phyloP scores from a whole-genome alignment of 2,329 filamentous ascomycete genomes.

The Kalaharituber pfeilii region DNA sequence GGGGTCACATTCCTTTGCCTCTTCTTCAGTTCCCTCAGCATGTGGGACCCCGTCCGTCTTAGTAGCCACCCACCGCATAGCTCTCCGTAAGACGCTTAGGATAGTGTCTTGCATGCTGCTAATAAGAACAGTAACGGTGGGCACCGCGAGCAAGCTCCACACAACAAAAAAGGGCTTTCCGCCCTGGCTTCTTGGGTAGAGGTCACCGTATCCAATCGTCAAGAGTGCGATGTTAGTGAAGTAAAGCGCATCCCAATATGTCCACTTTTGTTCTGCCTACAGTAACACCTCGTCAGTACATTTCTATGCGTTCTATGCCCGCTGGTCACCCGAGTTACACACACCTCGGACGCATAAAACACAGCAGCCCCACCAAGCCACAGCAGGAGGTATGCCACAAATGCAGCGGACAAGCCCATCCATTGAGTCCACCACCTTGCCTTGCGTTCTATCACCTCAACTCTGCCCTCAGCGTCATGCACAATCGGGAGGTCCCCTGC shows the following conservation, averaged over 20 bases:
- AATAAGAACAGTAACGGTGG: conserved; percentile 75
- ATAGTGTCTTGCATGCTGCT: conserved; percentile 70
- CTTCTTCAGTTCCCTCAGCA: no score
- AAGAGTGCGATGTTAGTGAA: conserved; percentile 69
- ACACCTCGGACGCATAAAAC: conserved; percentile 46
- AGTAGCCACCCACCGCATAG: no score
- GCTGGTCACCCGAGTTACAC: conserved; percentile 15
- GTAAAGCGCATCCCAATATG: conserved; percentile 68
- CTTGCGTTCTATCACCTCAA: not conserved
- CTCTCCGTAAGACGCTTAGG: no score
- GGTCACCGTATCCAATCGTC: conserved; percentile 76
- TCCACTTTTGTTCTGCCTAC: conserved; percentile 33
- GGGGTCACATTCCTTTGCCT: no score
- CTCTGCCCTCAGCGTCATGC: not conserved
- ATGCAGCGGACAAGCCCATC: conserved; percentile 52
- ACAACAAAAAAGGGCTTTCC: conserved; percentile 83
- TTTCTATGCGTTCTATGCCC: no score
- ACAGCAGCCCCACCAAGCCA: conserved; percentile 68
- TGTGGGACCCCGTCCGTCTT: no score
- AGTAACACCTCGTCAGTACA: no score
- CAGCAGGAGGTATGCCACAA: conserved; percentile 50
- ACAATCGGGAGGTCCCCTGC: not conserved
- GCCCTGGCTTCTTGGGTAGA: conserved; percentile 56
- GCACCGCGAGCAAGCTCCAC: conserved; percentile 71
- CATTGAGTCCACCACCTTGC: conserved; percentile 37